phyloP scores from a whole-genome alignment of 2,329 filamentous ascomycete species.

The Drechslera avenae region DNA sequence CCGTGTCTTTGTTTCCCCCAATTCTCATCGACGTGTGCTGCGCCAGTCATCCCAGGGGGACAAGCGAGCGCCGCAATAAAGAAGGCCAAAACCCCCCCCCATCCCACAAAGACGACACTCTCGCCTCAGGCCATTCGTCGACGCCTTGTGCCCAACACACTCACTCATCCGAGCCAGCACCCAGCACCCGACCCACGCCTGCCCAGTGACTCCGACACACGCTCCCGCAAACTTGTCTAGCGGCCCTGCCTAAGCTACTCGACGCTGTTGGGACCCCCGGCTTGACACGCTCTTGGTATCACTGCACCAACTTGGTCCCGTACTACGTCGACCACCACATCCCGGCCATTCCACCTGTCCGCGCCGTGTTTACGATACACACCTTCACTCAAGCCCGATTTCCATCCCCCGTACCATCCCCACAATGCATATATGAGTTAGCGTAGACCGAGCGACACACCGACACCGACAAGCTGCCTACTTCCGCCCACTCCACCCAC shows the following conservation, averaged over 20 bases:
- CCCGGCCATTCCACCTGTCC: constrained; percentile 3
- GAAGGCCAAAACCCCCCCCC: constrained; percentile 17
- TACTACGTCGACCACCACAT: constrained; percentile 15
- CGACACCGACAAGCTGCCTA: background rate
- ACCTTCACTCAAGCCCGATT: constrained; percentile 1
- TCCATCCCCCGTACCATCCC: constrained; percentile 6
- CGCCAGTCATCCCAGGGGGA: background rate
- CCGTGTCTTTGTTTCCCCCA: constrained; percentile 21
- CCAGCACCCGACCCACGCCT: no score
- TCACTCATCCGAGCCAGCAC: background rate
- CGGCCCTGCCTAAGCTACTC: background rate
- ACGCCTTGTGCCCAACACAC: constrained; percentile 9
- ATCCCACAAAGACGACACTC: constrained; percentile 12
- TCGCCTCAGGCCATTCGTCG: constrained; percentile 7
- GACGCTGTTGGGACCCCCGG: constrained; percentile 8
- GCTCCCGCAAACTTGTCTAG: background rate
- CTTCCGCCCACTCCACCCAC: background rate
- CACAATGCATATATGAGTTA: constrained; percentile 26
- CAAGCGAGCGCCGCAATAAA: constrained; percentile 20
- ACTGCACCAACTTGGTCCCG: constrained; percentile 13
- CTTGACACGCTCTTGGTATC: constrained; percentile 11
- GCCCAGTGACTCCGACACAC: background rate
- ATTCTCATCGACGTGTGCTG: background rate
- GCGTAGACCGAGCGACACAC: constrained; percentile 7
- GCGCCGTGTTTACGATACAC: constrained; percentile 14